Conservation (phyloP, 1,284 basidiomycete genomes). For the Sphaerobolus stellatus region DNA sequence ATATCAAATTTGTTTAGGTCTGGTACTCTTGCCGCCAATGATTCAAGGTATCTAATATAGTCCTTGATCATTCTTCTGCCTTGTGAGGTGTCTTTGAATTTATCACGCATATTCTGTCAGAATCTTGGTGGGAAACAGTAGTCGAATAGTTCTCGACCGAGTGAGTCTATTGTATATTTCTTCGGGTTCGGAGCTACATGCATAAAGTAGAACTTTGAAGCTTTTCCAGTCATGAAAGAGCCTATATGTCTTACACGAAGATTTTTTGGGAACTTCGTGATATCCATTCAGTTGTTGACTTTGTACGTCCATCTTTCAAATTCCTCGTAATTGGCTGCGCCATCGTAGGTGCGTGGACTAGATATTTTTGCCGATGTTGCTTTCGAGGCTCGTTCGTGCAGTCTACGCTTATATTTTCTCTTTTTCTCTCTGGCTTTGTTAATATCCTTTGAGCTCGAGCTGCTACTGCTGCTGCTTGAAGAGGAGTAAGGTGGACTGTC, state of each 20-base stretch:
- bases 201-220: conserved; percentile 39
- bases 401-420: too few species aligned
- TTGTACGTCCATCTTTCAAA: neutral
- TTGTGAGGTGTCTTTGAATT: conserved; percentile 20
- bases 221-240: conserved; percentile 32
- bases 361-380: neutral
- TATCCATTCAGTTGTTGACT: neutral
- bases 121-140: conserved; percentile 45
- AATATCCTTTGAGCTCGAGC: too few species aligned
- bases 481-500: too few species aligned
- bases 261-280: neutral
- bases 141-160: conserved; percentile 41
- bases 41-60: neutral
- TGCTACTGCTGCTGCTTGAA: too few species aligned
- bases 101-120: conserved; percentile 19
- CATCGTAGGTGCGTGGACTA: neutral
- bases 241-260: neutral
- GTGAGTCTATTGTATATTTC: conserved; percentile 20
- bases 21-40: neutral
- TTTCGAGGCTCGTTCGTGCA: too few species aligned
- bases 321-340: neutral
- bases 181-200: conserved; percentile 28
- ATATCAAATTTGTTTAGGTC: neutral
- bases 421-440: too few species aligned
- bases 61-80: neutral